phyloP scores from a whole-genome alignment of 441 rosid species.

The Hura crepitans region DNA sequence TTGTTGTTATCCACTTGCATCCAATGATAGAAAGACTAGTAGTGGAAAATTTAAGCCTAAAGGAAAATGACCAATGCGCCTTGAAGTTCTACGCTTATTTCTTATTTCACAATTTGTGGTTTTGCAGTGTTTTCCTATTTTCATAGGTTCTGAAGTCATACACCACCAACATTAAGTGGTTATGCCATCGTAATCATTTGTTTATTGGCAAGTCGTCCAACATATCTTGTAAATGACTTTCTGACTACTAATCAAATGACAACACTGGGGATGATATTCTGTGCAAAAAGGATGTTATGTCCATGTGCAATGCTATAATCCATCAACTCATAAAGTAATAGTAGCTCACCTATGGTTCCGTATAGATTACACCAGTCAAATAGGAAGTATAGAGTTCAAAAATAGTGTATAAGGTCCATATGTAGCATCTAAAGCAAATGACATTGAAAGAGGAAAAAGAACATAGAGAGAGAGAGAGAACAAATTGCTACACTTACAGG shows the following conservation, averaged over 20 bases:
- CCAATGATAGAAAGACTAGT: too few relatives aligned
- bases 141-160: too few relatives aligned
- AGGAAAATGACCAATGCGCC: too few relatives aligned
- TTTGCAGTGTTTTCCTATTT: too few relatives aligned
- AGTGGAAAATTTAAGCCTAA: too few relatives aligned
- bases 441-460: neutral
- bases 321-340: neutral
- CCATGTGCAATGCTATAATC: neutral
- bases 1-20: too few relatives aligned
- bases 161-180: too few relatives aligned
- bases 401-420: neutral
- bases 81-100: too few relatives aligned
- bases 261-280: neutral
- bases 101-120: too few relatives aligned
- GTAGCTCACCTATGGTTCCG: neutral
- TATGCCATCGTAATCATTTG: neutral
- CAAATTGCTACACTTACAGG: conserved; percentile 54
- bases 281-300: neutral
- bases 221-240: neutral
- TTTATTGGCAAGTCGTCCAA: neutral
- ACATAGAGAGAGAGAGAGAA: conserved; percentile 8
- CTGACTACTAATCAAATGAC: conserved; percentile 4
- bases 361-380: neutral
- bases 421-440: neutral
- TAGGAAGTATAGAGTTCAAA: neutral